Percentiles rank a stretch among this genome's conserved stretches.
These are phyloP conservation scores for Ogataea wickerhamii DNA, from an alignment of 805 yeast species.

Conservation along the genomic window DNA sequence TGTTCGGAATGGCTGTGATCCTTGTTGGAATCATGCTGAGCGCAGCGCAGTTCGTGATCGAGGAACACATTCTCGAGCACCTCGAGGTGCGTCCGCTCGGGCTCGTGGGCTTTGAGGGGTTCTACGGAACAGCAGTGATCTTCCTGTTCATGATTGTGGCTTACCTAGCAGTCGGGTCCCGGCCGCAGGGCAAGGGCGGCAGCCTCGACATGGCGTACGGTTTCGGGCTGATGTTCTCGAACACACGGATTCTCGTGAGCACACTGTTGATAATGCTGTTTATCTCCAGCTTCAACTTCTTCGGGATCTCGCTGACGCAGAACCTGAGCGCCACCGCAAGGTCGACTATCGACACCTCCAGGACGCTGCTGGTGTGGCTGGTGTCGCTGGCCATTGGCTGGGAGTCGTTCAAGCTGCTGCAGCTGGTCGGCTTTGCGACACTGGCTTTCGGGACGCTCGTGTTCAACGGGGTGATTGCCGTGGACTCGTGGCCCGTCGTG, in stretches of 20 bases:
- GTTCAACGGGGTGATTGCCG: constrained; percentile 65
- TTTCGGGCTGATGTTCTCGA: constrained; percentile 44
- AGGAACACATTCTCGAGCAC: constrained; percentile 59
- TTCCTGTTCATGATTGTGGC: constrained; percentile 42
- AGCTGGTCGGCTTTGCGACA: constrained; percentile 57
- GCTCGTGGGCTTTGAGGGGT: constrained; percentile 73
- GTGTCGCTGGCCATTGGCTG: constrained; percentile 68
- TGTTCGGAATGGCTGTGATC: constrained; percentile 56
- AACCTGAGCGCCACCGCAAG: constrained; percentile 70
- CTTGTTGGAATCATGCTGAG: constrained; percentile 62
- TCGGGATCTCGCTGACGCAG: constrained; percentile 67
- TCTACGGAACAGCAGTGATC: constrained; percentile 54
- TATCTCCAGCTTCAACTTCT: constrained; percentile 67
- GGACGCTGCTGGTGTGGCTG: constrained; percentile 74
- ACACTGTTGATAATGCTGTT: constrained; percentile 67
- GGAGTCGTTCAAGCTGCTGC: constrained; percentile 65
- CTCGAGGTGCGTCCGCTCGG: constrained; percentile 56
- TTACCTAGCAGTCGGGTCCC: constrained; percentile 40
- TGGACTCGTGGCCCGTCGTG: constrained; percentile 44
- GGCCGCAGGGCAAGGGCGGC: constrained; percentile 40
- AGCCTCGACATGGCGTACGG: constrained; percentile 55
- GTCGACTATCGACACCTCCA: constrained; percentile 73
- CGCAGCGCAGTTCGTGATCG: constrained; percentile 75
- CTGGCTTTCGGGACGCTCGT: constrained; percentile 70
- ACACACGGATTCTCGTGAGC: constrained; percentile 42